Conservation (phyloP, 768 basidiomycete genomes). For the Auricularia cornea region DNA sequence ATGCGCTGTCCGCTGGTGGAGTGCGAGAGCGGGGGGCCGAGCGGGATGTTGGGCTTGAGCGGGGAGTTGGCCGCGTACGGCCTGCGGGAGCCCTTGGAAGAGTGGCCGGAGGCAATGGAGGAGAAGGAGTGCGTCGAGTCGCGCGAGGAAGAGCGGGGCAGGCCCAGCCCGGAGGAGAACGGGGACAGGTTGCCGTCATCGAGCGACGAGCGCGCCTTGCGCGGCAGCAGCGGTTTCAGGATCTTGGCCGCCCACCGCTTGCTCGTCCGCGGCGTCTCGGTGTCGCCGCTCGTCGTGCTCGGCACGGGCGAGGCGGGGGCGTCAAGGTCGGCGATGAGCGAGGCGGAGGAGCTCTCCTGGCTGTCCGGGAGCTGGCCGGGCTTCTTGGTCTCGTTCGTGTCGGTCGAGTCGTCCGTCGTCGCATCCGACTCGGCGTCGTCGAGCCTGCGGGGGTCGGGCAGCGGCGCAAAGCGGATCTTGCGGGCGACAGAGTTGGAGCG, state of each 20-base stretch:
- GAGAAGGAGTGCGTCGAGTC: not conserved
- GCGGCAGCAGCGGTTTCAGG: conserved; percentile 2
- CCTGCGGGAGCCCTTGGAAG: not conserved
- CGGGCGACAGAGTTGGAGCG: conserved; percentile 7
- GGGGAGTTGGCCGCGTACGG: not conserved
- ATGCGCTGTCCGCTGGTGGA: conserved; percentile 44
- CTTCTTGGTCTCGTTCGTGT: not conserved
- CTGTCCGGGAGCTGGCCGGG: not conserved
- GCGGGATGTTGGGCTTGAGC: not conserved
- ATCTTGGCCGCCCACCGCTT: not conserved
- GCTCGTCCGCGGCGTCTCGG: not conserved
- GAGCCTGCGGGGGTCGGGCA: conserved; percentile 65
- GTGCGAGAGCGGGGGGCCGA: conserved; percentile 11
- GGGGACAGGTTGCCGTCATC: conserved; percentile 23
- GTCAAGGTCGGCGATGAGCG: not conserved
- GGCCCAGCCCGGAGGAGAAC: conserved; percentile 14
- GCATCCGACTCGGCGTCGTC: conserved; percentile 32
- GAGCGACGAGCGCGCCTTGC: conserved; percentile 31
- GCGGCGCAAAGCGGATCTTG: conserved; percentile 73
- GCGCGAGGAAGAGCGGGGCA: not conserved
- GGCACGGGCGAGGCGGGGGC: not conserved
- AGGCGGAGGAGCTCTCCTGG: not conserved
- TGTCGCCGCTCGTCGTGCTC: not conserved
- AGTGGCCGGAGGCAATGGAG: not conserved
- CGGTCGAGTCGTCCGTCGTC: not conserved